Evolutionary conservation across 805 yeast genomes (phyloP).

Genomic region (Zygoascus ofunaensis): DNA sequence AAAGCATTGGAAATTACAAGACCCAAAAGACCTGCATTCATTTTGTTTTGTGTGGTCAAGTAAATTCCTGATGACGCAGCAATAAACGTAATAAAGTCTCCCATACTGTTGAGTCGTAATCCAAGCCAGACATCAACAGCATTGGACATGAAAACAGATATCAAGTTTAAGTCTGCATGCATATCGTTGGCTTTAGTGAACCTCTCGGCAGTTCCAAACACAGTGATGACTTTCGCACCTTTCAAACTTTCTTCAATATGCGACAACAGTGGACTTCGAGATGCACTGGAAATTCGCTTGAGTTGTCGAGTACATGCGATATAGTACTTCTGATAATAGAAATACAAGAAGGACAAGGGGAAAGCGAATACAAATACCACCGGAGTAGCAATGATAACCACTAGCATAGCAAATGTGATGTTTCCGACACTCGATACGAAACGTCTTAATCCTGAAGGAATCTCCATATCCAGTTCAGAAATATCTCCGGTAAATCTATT

Average conservation of each 20-base stretch:
- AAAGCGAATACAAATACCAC: constrained; percentile 61
- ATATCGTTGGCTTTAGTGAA: constrained; percentile 41
- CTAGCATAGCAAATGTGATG: constrained; percentile 68
- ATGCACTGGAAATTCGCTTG: constrained; percentile 59
- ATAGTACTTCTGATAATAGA: constrained; percentile 63
- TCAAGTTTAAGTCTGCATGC: constrained; percentile 60
- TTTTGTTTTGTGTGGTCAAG: constrained; percentile 44
- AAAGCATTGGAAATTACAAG: constrained; percentile 78
- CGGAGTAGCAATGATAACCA: constrained; percentile 74
- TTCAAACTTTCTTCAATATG: constrained; percentile 72
- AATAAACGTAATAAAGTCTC: constrained; percentile 69
- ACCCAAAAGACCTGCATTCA: constrained; percentile 76
- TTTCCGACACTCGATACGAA: constrained; percentile 35
- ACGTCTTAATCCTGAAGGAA: constrained; percentile 27
- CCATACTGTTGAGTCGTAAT: constrained; percentile 74
- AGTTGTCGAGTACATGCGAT: constrained; percentile 66
- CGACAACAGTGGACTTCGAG: constrained; percentile 71
- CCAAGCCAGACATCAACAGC: constrained; percentile 91
- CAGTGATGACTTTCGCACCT: constrained; percentile 72
- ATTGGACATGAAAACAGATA: constrained; percentile 72
- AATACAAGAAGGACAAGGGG: constrained; percentile 60
- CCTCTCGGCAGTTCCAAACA: constrained; percentile 55
- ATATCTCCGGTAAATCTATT: constrained; percentile 88
- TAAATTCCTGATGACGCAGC: constrained; percentile 68
- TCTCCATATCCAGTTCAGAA: constrained; percentile 75